Base-by-base conservation (phyloP, 2,329 filamentous ascomycete genomes). In the Alternaria metachromatica region DNA sequence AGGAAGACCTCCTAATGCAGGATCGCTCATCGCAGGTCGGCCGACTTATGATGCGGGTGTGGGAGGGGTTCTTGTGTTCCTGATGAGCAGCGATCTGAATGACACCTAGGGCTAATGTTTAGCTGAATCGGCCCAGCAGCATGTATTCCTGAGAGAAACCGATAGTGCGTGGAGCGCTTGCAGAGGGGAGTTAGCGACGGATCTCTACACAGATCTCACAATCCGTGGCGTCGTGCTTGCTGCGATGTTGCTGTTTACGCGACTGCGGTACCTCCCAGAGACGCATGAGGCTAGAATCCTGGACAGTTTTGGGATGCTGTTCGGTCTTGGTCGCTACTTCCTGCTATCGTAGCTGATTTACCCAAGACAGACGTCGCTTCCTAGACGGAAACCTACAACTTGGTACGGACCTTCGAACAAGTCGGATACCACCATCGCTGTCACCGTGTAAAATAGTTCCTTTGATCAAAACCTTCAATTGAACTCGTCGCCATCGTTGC, bases 141-240 rank as follows among this genome's bases (percentile, higher is more conserved):
- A 48, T 9, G 53, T 66, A 3, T 26, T 18, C 15, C 3, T 41
- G 60, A 9, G 33, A 68, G 10, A 68, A 68, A 5, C 72, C 71
- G 11, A 46, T 68, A 3, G 28, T 74, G 0, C 68, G 68, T 6
- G 70, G 68, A 1, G 65, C 62, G 1, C 66, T 74, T 21, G 69
- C 64, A 2, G 45, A 72, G 21, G 46, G 64, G 13, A 78, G 78
- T 5, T 85, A 82, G 83, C 69, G 79, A 12, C 84, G 81, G 80
- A 74, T 80, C 11, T 86, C 86, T 65, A 72, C 53, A 60, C 77
- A 23, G 74, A 72, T 28, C 48, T 74, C 2, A 71, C 74, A 1
- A 71, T 74, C 23, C 25, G 21, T 25, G 21, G 45, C 45, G 45
- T 48, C 12, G 18, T 21, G 11, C 43, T 45, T 21, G 11, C 20